Conservation (phyloP, 495 filamentous ascomycete genomes). For the Viridothelium virens region DNA sequence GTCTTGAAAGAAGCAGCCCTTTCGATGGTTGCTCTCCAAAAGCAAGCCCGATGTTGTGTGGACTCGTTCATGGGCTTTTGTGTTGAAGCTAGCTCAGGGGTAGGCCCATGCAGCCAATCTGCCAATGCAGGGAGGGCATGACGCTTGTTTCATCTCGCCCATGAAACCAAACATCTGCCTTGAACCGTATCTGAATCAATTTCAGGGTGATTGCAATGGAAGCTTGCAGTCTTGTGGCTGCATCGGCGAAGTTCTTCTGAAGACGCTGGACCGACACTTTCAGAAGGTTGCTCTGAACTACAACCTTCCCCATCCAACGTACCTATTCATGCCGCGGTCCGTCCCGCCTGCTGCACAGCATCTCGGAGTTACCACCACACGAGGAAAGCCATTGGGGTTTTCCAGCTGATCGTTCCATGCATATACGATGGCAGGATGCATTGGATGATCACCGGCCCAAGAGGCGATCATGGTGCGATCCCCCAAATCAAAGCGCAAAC, state of each 20-base stretch:
- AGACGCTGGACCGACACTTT: neutral
- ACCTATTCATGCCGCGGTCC: neutral
- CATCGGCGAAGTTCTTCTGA: neutral
- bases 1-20: neutral
- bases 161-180: neutral
- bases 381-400: neutral
- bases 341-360: neutral
- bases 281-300: neutral
- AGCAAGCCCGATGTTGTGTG: neutral
- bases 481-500: too few relatives aligned
- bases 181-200: neutral
- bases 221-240: neutral
- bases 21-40: neutral
- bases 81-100: constrained; percentile 7
- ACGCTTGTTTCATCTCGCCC: neutral
- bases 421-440: neutral
- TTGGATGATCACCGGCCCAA: neutral
- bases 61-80: neutral
- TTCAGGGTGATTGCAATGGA: neutral
- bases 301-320: neutral
- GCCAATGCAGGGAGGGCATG: neutral
- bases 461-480: too few relatives aligned
- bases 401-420: neutral
- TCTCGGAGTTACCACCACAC: neutral
- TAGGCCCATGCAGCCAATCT: neutral